Percentiles rank a stretch among this genome's conserved stretches.
These are phyloP conservation scores for Globisporangium ultimum DNA, from an alignment of 352 stramenopile species.

Conservation along the genomic window DNA sequence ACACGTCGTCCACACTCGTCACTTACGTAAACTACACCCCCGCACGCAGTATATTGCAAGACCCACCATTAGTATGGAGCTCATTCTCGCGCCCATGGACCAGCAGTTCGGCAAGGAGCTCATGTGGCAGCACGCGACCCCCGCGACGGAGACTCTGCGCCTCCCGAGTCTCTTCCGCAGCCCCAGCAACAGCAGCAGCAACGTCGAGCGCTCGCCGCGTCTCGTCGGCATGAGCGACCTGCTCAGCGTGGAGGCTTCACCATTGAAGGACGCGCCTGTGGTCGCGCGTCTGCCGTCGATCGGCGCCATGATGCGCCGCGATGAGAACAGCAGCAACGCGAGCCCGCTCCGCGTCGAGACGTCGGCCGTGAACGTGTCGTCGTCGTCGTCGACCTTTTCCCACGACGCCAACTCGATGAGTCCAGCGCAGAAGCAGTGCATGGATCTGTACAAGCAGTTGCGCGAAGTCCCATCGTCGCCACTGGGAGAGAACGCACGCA, in stretches of 20 bases:
- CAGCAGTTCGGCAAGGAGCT: conserved; percentile 31
- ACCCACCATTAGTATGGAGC: conserved; percentile 38
- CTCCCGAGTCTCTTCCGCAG: conserved; percentile 54
- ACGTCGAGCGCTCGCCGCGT: conserved; percentile 37
- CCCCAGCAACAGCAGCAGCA: conserved; percentile 6
- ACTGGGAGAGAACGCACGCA: conserved; percentile 13
- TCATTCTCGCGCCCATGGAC: conserved; percentile 63
- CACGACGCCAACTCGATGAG: conserved; percentile 31
- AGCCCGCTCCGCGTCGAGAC: conserved; percentile 16
- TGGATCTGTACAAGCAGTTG: conserved; percentile 63
- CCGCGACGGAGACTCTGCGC: conserved; percentile 30
- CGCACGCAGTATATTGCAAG: neutral
- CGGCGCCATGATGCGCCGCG: conserved; percentile 61
- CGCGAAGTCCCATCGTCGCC: conserved; percentile 24
- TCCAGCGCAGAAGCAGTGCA: conserved; percentile 57
- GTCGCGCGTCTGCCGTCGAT: conserved; percentile 59
- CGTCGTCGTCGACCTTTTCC: conserved; percentile 1
- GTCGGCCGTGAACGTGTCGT: conserved; percentile 4
- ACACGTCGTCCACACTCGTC: conserved; percentile 6
- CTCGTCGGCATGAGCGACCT: conserved; percentile 67
- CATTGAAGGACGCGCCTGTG: conserved; percentile 27
- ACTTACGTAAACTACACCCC: neutral
- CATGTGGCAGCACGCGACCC: conserved; percentile 19
- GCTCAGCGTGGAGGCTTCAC: conserved; percentile 37
- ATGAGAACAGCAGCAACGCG: conserved; percentile 13